A percentile compares a stretch with the other conserved stretches of the same genome.
These are phyloP conservation scores for Ceratobasidium sp. DNA, from an alignment of 1,284 basidiomycete species.

Conservation along the genomic window DNA sequence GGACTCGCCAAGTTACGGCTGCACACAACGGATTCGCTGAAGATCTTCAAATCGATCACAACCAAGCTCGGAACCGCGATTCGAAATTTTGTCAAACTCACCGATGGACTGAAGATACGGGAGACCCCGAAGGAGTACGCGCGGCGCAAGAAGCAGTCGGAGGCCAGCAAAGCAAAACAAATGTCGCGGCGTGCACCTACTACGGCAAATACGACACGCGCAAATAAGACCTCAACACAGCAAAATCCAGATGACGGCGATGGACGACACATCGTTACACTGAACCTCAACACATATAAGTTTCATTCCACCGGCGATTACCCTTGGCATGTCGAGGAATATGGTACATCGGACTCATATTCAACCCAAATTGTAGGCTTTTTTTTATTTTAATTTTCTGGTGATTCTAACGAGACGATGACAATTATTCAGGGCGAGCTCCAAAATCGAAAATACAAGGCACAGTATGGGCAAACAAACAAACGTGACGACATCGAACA, in stretches of 20 bases:
- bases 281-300: conserved; percentile 52
- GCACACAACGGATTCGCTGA: conserved; percentile 54
- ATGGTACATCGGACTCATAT: conserved; percentile 56
- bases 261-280: not conserved
- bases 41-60: conserved; percentile 50
- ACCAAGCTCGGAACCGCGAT: conserved; percentile 52
- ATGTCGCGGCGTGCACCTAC: not conserved
- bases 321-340: conserved; percentile 54
- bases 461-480: conserved; percentile 35
- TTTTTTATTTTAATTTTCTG: conserved; percentile 31
- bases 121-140: conserved; percentile 55
- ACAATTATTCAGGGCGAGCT: conserved; percentile 50
- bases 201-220: not conserved
- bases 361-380: conserved; percentile 55
- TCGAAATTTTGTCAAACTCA: conserved; percentile 52
- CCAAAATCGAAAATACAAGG: conserved; percentile 50
- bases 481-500: conserved; percentile 13
- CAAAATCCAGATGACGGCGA: not conserved
- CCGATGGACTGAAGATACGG: conserved; percentile 44
- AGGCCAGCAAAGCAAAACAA: not conserved
- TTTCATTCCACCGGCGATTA: conserved; percentile 60
- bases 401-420: not conserved
- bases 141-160: conserved; percentile 19
- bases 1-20: conserved; percentile 56
- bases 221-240: not conserved